Evolutionary conservation across 352 stramenopile genomes (phyloP).

Genomic region (Phytophthora melonis): DNA sequence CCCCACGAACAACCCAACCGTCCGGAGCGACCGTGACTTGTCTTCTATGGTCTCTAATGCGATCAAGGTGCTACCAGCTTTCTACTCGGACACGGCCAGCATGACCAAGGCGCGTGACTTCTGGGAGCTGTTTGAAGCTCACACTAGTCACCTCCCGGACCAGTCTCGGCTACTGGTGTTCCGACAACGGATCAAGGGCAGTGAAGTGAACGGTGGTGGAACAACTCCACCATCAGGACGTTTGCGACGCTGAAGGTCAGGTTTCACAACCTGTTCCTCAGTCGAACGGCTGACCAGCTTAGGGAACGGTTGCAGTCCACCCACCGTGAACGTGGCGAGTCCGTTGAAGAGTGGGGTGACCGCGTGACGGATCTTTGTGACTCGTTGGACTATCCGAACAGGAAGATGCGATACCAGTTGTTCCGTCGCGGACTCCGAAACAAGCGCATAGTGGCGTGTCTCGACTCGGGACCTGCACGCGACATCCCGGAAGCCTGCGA

Average conservation of each 20-base stretch:
- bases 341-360: not conserved
- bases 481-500: slow-evolving; percentile 10
- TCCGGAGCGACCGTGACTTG: not conserved
- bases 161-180: not conserved
- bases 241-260: not conserved
- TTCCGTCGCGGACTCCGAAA: no score
- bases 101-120: not conserved
- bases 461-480: no score
- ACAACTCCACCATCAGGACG: not conserved
- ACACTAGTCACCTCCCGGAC: not conserved
- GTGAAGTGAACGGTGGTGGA: not conserved
- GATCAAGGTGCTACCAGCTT: not conserved
- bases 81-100: not conserved
- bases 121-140: not conserved
- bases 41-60: not conserved
- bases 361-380: slow-evolving; percentile 2
- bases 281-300: not conserved
- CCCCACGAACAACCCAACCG: no score
- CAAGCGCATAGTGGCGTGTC: no score
- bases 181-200: not conserved
- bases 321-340: not conserved
- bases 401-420: no score
- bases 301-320: not conserved
- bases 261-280: not conserved
- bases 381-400: slow-evolving; percentile 8